Conservation (phyloP, 106 monocot genomes). For the Dendrobium chrysotoxum region DNA sequence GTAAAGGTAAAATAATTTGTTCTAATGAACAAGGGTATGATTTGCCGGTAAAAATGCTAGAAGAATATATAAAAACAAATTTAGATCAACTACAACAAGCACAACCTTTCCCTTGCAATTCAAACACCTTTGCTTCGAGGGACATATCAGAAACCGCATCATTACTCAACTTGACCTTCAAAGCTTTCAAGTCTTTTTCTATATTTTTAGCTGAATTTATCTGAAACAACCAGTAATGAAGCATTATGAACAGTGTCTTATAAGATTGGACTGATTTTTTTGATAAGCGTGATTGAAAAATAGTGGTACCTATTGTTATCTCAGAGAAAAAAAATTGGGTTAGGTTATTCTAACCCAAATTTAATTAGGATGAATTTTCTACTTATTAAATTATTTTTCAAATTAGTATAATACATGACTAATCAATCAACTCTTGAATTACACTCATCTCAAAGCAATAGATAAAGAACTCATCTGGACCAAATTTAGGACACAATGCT, state of each 20-base stretch:
- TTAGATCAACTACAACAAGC: background rate
- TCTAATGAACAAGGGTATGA: background rate
- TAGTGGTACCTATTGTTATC: background rate
- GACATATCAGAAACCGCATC: conserved; percentile 43
- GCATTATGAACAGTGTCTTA: background rate
- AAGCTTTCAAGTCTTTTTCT: conserved; percentile 65
- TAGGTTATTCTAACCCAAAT: no score
- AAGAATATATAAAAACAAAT: background rate
- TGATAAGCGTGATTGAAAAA: background rate
- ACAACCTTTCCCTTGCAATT: conserved; percentile 69
- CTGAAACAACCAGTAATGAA: conserved; percentile 27
- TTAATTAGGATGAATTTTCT: no score
- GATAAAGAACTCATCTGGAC: no score
- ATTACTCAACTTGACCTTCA: conserved; percentile 58
- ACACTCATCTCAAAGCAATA: no score
- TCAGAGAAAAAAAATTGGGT: no score
- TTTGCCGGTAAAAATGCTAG: background rate
- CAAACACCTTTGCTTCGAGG: conserved; percentile 56
- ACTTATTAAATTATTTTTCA: no score
- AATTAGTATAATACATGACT: no score
- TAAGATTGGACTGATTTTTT: background rate
- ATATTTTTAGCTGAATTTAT: conserved; percentile 44
- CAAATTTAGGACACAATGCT: no score
- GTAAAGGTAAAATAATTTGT: background rate
- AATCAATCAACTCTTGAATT: no score